phyloP scores from a whole-genome alignment of 257 asterid genomes.

The Salvia rosmarinus region DNA sequence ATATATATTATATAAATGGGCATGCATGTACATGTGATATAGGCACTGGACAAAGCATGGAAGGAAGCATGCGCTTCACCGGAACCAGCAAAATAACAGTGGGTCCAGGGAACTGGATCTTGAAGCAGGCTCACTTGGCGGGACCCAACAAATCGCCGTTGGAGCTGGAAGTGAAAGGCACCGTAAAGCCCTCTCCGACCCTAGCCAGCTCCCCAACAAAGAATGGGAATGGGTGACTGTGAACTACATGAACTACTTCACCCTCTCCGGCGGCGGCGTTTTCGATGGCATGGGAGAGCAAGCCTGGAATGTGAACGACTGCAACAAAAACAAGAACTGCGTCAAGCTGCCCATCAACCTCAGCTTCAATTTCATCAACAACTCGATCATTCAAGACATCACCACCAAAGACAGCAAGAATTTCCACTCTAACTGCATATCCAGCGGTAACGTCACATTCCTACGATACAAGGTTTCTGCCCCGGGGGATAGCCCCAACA shows the following conservation, averaged over 20 bases:
- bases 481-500: slow-evolving; percentile 42
- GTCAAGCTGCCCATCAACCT: slow-evolving; percentile 41
- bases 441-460: slow-evolving; percentile 43
- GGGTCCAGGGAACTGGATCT: slow-evolving; percentile 32
- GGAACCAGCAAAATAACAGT: slow-evolving; percentile 12
- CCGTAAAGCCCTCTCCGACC: slow-evolving; percentile 43
- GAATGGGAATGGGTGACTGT: slow-evolving; percentile 47
- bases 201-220: slow-evolving; percentile 19
- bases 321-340: slow-evolving; percentile 39
- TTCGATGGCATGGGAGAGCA: slow-evolving; percentile 50
- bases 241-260: slow-evolving; percentile 41
- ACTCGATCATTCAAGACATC: slow-evolving; percentile 40
- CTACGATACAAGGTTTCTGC: slow-evolving; percentile 32
- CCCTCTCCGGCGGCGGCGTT: slow-evolving; percentile 52
- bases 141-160: slow-evolving; percentile 38
- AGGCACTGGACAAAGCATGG: slow-evolving; percentile 44
- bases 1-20: no score
- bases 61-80: slow-evolving; percentile 38
- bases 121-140: slow-evolving; percentile 30
- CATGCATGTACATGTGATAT: not conserved
- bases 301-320: slow-evolving; percentile 54
- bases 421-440: slow-evolving; percentile 40
- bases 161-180: slow-evolving; percentile 46
- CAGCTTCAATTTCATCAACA: slow-evolving; percentile 48
- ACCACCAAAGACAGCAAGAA: slow-evolving; percentile 50